Conservation (phyloP, 2,329 filamentous ascomycete genomes). For the Pseudogymnoascus pannorum region DNA sequence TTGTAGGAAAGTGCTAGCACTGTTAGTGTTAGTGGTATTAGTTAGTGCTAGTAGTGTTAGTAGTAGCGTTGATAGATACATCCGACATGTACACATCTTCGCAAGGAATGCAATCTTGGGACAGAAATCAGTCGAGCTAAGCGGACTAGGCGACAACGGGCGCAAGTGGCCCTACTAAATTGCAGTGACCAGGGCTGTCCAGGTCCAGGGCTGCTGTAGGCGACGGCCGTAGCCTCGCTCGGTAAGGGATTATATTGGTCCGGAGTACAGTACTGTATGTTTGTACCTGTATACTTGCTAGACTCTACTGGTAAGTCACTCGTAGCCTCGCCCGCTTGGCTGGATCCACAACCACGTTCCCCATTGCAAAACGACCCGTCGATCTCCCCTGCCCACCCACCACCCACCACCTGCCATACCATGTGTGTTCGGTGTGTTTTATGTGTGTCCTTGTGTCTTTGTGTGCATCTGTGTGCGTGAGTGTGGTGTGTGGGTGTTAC, state of each 20-base stretch:
- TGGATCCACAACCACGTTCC: slow-evolving; percentile 1
- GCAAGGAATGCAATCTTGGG: slow-evolving; percentile 1
- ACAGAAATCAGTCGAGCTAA: background rate
- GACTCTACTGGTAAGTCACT: too few relatives aligned
- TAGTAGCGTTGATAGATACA: background rate
- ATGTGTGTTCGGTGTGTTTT: too few relatives aligned
- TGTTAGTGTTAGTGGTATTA: too few relatives aligned
- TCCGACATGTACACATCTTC: background rate
- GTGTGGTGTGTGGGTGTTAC: too few relatives aligned
- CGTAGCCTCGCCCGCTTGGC: background rate
- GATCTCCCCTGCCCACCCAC: background rate
- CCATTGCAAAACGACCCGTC: background rate
- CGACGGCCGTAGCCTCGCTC: background rate
- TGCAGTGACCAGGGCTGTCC: background rate
- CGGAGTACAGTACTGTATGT: background rate
- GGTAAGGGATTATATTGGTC: background rate
- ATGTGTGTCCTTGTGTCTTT: too few relatives aligned
- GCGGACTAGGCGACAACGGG: background rate
- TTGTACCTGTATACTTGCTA: background rate
- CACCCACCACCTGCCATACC: too few relatives aligned
- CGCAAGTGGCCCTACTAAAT: too few relatives aligned
- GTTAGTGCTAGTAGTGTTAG: background rate
- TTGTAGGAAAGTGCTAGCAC: too few relatives aligned
- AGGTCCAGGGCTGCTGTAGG: background rate
- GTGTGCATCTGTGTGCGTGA: background rate